phyloP scores from a whole-genome alignment of 2,329 filamentous ascomycete genomes.

The Sporothrix schenckii region DNA sequence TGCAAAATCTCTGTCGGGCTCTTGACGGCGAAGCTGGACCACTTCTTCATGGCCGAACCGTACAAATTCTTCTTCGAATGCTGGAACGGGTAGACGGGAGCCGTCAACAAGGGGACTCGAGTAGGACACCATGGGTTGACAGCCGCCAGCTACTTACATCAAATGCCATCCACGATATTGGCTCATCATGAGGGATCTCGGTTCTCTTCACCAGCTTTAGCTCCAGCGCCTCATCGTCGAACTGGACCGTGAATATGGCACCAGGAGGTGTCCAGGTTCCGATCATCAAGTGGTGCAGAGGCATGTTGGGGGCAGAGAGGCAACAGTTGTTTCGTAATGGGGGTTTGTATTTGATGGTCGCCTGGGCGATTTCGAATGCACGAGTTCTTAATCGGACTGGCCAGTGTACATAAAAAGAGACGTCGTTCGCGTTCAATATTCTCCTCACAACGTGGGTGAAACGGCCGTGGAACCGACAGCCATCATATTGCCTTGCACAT shows the following conservation, averaged over 20 bases:
- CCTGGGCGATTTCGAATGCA: neutral
- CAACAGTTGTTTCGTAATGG: neutral
- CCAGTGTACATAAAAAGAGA: neutral
- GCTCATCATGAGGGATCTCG: conserved; percentile 78
- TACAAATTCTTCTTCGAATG: conserved; percentile 84
- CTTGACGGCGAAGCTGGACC: conserved; percentile 78
- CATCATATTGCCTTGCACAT: neutral
- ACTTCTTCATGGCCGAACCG: conserved; percentile 91
- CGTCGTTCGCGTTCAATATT: neutral
- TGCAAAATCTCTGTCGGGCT: conserved; percentile 76
- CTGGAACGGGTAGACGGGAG: conserved; percentile 47
- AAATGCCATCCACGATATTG: conserved; percentile 93
- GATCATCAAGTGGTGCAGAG: conserved; percentile 83
- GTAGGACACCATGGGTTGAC: neutral
- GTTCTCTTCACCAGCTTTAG: conserved; percentile 78
- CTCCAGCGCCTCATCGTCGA: conserved; percentile 78
- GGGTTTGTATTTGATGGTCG: neutral
- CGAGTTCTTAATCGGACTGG: neutral
- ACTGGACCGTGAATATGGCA: conserved; percentile 85
- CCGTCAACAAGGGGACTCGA: conserved; percentile 33
- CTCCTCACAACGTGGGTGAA: neutral
- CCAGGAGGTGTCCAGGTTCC: conserved; percentile 90
- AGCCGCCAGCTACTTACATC: conserved; percentile 59
- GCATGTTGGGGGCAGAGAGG: conserved; percentile 58
- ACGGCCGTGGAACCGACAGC: neutral